Conservation (phyloP, 202 grass and related monocot genomes). For the Digitaria exilis region DNA sequence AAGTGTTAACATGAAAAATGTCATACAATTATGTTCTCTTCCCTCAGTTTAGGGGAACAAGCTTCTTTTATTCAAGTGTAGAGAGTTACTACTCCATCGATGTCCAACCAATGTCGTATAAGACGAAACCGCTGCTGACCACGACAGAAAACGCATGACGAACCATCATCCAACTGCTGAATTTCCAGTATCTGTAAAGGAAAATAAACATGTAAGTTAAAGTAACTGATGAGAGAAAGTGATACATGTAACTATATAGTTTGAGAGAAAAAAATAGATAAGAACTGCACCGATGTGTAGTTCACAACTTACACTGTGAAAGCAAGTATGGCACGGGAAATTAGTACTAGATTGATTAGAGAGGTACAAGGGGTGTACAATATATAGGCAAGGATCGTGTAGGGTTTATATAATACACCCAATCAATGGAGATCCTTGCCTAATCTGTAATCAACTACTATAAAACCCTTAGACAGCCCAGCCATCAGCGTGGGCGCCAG, state of each 20-base stretch:
- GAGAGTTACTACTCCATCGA: slow-evolving; percentile 71
- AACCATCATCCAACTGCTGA: slow-evolving; percentile 63
- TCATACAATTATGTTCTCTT: slow-evolving; percentile 32
- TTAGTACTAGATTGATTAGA: no score
- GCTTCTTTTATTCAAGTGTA: slow-evolving; percentile 16
- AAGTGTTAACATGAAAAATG: slow-evolving; percentile 50
- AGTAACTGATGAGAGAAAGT: slow-evolving; percentile 20
- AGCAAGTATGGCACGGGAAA: no score
- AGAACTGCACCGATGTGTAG: background rate
- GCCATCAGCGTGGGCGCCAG: no score
- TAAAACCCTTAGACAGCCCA: no score
- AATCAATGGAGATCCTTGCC: no score
- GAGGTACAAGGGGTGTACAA: no score
- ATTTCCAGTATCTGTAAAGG: slow-evolving; percentile 70
- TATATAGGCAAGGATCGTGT: no score
- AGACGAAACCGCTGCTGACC: slow-evolving; percentile 88
- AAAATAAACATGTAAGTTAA: slow-evolving; percentile 40
- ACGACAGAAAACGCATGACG: slow-evolving; percentile 64
- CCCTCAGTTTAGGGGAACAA: slow-evolving; percentile 27
- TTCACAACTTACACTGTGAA: slow-evolving; percentile 1
- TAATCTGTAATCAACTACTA: no score
- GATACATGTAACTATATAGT: slow-evolving; percentile 15
- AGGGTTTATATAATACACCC: no score
- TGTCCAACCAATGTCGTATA: slow-evolving; percentile 71
- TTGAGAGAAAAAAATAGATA: background rate